A percentile compares a stretch with the other conserved stretches of the same genome.
Evolutionary conservation across 2,329 filamentous ascomycete genomes (phyloP).

Genomic region (Ascochyta viciae-villosae): DNA sequence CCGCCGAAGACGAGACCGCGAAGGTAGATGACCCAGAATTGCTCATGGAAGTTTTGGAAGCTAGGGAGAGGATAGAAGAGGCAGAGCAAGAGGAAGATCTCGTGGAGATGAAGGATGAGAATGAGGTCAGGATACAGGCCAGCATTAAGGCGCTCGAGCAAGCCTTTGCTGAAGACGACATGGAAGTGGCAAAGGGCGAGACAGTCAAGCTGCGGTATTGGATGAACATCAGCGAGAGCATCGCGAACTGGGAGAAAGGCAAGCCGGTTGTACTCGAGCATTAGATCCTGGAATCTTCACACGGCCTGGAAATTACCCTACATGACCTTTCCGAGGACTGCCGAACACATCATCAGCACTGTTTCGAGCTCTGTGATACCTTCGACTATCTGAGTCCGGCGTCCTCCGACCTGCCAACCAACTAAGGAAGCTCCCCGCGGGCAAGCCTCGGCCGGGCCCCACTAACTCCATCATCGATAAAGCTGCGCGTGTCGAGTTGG

Average conservation of each 20-base stretch:
- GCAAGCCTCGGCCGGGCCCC: slow-evolving; percentile 17
- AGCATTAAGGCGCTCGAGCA: slow-evolving; percentile 69
- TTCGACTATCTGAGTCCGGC: slow-evolving; percentile 1
- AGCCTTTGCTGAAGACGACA: slow-evolving; percentile 71
- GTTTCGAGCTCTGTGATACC: background rate
- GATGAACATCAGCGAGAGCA: slow-evolving; percentile 82
- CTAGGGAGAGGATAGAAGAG: slow-evolving; percentile 66
- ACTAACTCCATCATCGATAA: slow-evolving; percentile 22
- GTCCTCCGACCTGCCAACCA: slow-evolving; percentile 12
- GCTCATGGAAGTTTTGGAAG: slow-evolving; percentile 80
- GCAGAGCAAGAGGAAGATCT: slow-evolving; percentile 68
- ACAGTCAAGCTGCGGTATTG: slow-evolving; percentile 85
- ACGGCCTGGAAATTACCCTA: slow-evolving; percentile 6
- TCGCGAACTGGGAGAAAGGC: slow-evolving; percentile 85
- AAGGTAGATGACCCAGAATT: slow-evolving; percentile 74
- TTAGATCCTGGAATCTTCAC: slow-evolving; percentile 37
- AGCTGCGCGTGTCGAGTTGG: slow-evolving; percentile 22
- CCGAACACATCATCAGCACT: background rate
- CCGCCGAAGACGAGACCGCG: slow-evolving; percentile 78
- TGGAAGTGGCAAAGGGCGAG: slow-evolving; percentile 72
- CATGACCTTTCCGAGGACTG: background rate
- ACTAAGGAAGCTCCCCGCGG: slow-evolving; percentile 17
- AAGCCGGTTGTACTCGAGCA: slow-evolving; percentile 66
- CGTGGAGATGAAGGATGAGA: slow-evolving; percentile 65
- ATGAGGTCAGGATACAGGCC: slow-evolving; percentile 69